Percentiles rank a stretch among this genome's conserved stretches.
Conservation (phyloP, 345 rosid species). For the Salix koriyanagi region DNA sequence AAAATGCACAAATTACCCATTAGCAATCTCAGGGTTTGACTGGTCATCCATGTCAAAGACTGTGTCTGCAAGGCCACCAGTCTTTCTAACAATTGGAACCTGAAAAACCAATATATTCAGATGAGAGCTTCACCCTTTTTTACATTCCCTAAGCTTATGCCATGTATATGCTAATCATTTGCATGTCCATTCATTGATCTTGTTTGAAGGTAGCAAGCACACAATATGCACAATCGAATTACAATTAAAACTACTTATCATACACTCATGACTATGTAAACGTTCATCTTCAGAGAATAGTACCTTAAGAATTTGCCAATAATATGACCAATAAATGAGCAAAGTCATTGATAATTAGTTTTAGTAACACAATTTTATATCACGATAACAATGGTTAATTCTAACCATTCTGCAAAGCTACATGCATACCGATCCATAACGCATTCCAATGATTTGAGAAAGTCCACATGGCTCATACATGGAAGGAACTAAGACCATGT, state of each 20-base stretch:
- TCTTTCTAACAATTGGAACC: conserved; percentile 56
- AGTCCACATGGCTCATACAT: conserved; percentile 63
- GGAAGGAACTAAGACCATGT: conserved; percentile 57
- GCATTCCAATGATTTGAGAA: conserved; percentile 64
- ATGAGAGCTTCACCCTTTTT: background rate
- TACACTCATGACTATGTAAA: background rate
- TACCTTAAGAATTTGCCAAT: background rate
- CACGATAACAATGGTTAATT: background rate
- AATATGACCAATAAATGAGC: background rate
- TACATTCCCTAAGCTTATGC: background rate
- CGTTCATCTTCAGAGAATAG: background rate
- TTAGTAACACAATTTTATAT: background rate
- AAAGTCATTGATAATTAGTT: background rate
- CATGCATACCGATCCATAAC: conserved; percentile 52
- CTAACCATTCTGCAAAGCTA: background rate
- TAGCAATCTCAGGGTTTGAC: conserved; percentile 36
- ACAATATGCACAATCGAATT: background rate
- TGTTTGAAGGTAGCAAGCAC: background rate
- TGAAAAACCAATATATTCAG: conserved; percentile 20
- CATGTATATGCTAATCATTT: background rate
- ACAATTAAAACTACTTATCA: background rate
- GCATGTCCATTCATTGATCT: background rate
- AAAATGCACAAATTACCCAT: conserved; percentile 37
- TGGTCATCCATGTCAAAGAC: conserved; percentile 51
- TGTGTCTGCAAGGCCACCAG: conserved; percentile 63